Evolutionary conservation across 352 stramenopile genomes (phyloP), one percentile per base, ranked within the genome.

Genomic region (Globisporangium takayamanum): DNA sequence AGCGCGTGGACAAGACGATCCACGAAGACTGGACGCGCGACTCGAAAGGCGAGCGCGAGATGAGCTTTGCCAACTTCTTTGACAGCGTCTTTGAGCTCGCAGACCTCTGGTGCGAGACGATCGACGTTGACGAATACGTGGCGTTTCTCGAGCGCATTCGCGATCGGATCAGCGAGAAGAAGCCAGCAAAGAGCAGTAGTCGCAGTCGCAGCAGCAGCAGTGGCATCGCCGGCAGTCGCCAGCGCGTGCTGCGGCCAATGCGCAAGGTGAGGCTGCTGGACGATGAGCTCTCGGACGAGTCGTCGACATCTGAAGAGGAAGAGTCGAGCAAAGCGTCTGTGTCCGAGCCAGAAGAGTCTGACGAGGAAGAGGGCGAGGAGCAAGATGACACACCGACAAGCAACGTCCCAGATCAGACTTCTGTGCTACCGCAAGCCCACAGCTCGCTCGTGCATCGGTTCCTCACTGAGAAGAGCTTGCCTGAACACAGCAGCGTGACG

Each of bases 31-130:
- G 79, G 79, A 63, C 69, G 36, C 75, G 73, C 20, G 81, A 92
- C 60, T 77, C 70, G 10, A 76, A 81, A 25, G 79, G 73, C 28
- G 74, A 89, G 48, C 0, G 53, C 0, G 55, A 63, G n/a, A 86
- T 92, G 78, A 73, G 75, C 28, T 86, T 88, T 49, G 68, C 73
- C 12, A 78, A 67, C 37, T 92, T 89, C 59, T 88, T 89, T 16
- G 76, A 92, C 47, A 84, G 73, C 46, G 73, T 87, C 3, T 91
- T 91, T 37, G 81, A 91, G 51, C 60, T 91, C 10, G 77, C 72
- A 0, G 79, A 92, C 65, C 63, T 89, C 20, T 92, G 79, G 79
- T 89, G 77, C 57, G 79, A 89, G 52, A 84, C 72, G 7, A 89
- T 84, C 48, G 68, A 92, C 28, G 78, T 63, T 10, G 67, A 77